Percentiles rank a stretch among this genome's conserved stretches.
These are phyloP conservation scores for Trichosporon coremiiforme DNA, from an alignment of 1,284 basidiomycete genomes.

Conservation along the genomic window DNA sequence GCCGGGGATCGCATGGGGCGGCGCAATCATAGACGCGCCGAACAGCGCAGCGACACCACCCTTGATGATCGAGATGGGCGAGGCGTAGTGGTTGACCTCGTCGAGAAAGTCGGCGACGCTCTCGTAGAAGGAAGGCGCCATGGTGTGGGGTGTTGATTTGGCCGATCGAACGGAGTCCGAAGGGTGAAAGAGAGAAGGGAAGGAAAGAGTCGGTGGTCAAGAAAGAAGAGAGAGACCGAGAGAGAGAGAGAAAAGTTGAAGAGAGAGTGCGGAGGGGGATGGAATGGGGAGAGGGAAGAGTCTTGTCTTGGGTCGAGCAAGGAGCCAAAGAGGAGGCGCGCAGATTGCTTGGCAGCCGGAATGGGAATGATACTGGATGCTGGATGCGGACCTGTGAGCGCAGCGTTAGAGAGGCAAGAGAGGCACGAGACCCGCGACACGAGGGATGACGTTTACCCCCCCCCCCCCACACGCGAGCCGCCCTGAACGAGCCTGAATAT, in stretches of 20 bases:
- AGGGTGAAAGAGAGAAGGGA: neutral
- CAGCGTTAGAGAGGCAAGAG: no score
- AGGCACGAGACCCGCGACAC: neutral
- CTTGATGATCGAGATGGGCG: slow-evolving; percentile 16
- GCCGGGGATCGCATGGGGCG: slow-evolving; percentile 17
- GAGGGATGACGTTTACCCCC: neutral
- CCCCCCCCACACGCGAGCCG: neutral
- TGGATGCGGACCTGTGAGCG: no score
- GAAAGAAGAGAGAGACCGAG: no score
- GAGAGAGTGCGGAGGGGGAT: neutral
- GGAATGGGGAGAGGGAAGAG: neutral
- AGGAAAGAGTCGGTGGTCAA: neutral
- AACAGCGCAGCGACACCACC: slow-evolving; percentile 19
- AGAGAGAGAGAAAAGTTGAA: neutral
- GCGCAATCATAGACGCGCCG: neutral
- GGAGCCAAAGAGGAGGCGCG: neutral
- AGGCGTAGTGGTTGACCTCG: slow-evolving; percentile 19
- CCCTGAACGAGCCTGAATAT: neutral
- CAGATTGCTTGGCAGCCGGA: neutral
- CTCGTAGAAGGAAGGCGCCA: slow-evolving; percentile 22
- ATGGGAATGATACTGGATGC: no score
- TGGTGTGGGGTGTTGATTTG: neutral
- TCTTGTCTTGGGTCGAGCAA: neutral
- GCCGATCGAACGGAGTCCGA: no score
- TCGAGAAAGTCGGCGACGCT: slow-evolving; percentile 15